Percentiles rank a stretch among this genome's conserved stretches.
phyloP scores from a whole-genome alignment of 176 grass and related monocot genomes.

The Guadua angustifolia region DNA sequence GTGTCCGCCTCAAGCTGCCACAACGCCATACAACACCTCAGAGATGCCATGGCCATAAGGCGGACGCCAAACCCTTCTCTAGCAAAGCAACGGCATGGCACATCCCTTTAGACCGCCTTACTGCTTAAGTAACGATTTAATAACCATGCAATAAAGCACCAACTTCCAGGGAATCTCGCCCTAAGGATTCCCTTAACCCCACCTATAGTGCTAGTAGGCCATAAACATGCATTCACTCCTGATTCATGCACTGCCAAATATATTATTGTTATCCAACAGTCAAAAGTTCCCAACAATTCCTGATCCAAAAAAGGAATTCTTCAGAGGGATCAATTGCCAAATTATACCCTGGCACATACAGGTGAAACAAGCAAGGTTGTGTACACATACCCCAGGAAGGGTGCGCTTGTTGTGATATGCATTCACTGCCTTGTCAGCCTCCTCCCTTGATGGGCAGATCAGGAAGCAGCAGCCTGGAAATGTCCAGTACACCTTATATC shows the following conservation, averaged over 20 bases:
- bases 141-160: not conserved
- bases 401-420: conserved; percentile 92
- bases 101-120: too few relatives aligned
- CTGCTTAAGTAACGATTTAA: too few relatives aligned
- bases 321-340: conserved; percentile 11
- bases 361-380: conserved; percentile 8
- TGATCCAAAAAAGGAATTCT: not conserved
- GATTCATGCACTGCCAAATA: not conserved
- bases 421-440: conserved; percentile 96
- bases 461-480: conserved; percentile 77
- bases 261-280: conserved; percentile 17
- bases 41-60: too few relatives aligned
- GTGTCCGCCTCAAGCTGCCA: too few relatives aligned
- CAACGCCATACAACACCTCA: too few relatives aligned
- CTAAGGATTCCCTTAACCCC: conserved; percentile 9
- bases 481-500: conserved; percentile 11
- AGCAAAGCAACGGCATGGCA: too few relatives aligned
- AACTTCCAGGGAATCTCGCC: not conserved
- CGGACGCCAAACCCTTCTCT: too few relatives aligned
- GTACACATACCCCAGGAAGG: conserved; percentile 72
- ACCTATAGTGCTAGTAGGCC: not conserved
- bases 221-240: not conserved
- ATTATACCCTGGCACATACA: conserved; percentile 21
- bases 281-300: conserved; percentile 26
- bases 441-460: conserved; percentile 88